A percentile compares a stretch with the other conserved stretches of the same genome.
These are phyloP conservation scores for Biscogniauxia marginata DNA, from an alignment of 2,329 filamentous ascomycete species.

Conservation along the genomic window DNA sequence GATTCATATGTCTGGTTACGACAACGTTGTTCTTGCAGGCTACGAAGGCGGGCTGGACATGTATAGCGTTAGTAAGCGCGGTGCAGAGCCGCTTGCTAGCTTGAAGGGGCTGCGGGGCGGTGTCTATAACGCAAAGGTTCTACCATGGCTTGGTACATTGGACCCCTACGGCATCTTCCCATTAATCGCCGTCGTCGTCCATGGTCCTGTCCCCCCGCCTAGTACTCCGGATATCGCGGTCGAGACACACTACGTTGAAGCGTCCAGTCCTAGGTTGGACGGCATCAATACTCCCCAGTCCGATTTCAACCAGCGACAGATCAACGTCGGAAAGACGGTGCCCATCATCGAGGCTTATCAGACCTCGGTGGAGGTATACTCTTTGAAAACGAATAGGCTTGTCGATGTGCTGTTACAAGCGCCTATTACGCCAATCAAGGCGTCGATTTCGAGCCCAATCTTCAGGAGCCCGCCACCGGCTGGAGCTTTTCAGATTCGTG, in stretches of 20 bases:
- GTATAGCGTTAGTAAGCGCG: slow-evolving; percentile 69
- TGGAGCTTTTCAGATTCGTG: slow-evolving; percentile 72
- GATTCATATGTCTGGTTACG: slow-evolving; percentile 40
- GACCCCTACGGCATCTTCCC: slow-evolving; percentile 62
- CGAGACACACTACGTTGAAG: slow-evolving; percentile 38
- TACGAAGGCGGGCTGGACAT: slow-evolving; percentile 79
- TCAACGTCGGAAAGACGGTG: slow-evolving; percentile 33
- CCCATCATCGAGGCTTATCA: slow-evolving; percentile 65
- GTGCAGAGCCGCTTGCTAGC: slow-evolving; percentile 66
- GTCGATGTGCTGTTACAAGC: slow-evolving; percentile 73
- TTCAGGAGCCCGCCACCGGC: slow-evolving; percentile 68
- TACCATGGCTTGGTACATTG: slow-evolving; percentile 63
- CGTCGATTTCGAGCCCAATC: slow-evolving; percentile 58
- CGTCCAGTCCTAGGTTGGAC: slow-evolving; percentile 41
- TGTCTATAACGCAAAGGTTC: slow-evolving; percentile 78
- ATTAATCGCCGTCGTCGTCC: slow-evolving; percentile 75
- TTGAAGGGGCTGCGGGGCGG: slow-evolving; percentile 77
- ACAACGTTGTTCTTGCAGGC: slow-evolving; percentile 73
- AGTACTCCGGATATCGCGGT: slow-evolving; percentile 35
- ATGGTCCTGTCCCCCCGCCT: slow-evolving; percentile 66
- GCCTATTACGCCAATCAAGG: slow-evolving; percentile 58
- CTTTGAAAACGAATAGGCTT: slow-evolving; percentile 69
- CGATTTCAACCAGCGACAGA: slow-evolving; percentile 39
- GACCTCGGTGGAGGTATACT: slow-evolving; percentile 87
- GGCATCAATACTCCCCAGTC: slow-evolving; percentile 42